These are phyloP conservation scores for Tribonema minus DNA, from an alignment of 108 stramenopile species.

Conservation along the genomic window DNA sequence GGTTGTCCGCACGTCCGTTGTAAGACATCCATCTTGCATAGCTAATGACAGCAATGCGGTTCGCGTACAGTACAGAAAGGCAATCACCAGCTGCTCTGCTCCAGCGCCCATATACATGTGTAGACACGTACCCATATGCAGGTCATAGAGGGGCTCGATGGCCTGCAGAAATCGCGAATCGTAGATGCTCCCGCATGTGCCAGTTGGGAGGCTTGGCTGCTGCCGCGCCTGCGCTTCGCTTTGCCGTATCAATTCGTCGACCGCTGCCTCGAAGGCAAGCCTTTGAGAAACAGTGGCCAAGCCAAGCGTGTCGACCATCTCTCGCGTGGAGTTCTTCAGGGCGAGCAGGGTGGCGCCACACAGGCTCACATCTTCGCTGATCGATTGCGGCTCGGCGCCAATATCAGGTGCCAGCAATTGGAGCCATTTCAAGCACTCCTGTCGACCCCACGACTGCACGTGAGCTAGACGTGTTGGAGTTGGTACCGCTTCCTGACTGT, in stretches of 20 bases:
- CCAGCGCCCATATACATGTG: too few relatives aligned
- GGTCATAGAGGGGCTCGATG: conserved; percentile 20
- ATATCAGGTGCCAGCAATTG: not conserved
- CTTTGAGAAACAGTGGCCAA: not conserved
- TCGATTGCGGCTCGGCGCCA: not conserved
- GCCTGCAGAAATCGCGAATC: conserved; percentile 1
- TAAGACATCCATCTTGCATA: too few relatives aligned
- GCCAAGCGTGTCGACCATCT: not conserved
- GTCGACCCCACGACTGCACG: not conserved
- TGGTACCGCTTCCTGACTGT: not conserved
- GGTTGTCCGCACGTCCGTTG: too few relatives aligned
- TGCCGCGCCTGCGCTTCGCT: not conserved
- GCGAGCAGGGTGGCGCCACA: not conserved
- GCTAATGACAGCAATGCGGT: too few relatives aligned
- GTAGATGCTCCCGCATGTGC: not conserved
- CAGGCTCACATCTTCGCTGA: not conserved
- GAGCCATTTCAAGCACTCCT: not conserved
- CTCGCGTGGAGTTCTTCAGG: not conserved
- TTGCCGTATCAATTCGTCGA: not conserved
- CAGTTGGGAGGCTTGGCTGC: not conserved
- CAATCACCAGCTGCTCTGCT: too few relatives aligned
- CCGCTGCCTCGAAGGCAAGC: not conserved
- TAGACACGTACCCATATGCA: too few relatives aligned
- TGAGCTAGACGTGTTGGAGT: not conserved
- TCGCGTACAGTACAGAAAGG: too few relatives aligned